These are phyloP conservation scores for Coemansia reversa DNA, from an alignment of 192 early-diverging fungal genomes.

Conservation along the genomic window DNA sequence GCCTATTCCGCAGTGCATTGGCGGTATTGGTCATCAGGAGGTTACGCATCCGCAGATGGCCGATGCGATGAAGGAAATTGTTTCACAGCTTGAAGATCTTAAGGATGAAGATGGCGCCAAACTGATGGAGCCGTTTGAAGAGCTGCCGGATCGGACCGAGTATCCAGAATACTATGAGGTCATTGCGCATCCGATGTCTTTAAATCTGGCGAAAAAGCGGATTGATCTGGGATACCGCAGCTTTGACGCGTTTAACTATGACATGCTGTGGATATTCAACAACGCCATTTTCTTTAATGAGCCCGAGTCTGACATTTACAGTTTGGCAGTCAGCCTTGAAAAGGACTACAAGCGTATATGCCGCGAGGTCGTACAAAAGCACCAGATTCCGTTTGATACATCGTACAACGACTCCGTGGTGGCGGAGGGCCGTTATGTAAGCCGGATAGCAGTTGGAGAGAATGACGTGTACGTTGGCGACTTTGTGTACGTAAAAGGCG, in stretches of 20 bases:
- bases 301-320: slow-evolving; percentile 77
- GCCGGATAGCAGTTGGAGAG: slow-evolving; percentile 38
- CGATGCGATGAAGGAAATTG: slow-evolving; percentile 45
- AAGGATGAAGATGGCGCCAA: slow-evolving; percentile 55
- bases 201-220: slow-evolving; percentile 56
- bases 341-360: slow-evolving; percentile 41
- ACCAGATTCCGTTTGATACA: slow-evolving; percentile 48
- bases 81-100: slow-evolving; percentile 26
- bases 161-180: slow-evolving; percentile 92
- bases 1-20: slow-evolving; percentile 48
- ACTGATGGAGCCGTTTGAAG: slow-evolving; percentile 76
- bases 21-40: slow-evolving; percentile 50
- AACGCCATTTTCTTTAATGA: slow-evolving; percentile 93
- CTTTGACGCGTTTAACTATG: slow-evolving; percentile 72
- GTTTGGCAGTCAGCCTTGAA: slow-evolving; percentile 62
- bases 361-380: slow-evolving; percentile 25
- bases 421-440: slow-evolving; percentile 43
- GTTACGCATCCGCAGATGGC: slow-evolving; percentile 38
- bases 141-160: slow-evolving; percentile 68
- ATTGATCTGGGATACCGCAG: slow-evolving; percentile 66
- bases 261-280: slow-evolving; percentile 80
- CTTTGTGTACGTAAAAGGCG: slow-evolving; percentile 44
- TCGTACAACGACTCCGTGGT: slow-evolving; percentile 37
- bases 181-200: slow-evolving; percentile 78
- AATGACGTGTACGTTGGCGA: slow-evolving; percentile 48